Evolutionary conservation across 306 rosid genomes (phyloP).

Genomic region (Senna siamea): DNA sequence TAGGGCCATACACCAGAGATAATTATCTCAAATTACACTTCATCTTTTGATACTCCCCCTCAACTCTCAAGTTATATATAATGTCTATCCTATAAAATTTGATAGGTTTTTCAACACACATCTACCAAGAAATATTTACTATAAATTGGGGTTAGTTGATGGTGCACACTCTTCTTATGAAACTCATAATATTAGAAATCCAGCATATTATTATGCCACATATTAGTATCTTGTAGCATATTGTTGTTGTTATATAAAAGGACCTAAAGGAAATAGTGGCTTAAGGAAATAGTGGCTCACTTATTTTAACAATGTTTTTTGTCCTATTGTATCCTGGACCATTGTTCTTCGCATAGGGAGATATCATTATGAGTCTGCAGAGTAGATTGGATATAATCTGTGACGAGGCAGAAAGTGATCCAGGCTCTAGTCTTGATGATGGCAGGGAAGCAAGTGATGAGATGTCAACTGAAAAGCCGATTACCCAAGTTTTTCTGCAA

Average conservation of each 20-base stretch:
- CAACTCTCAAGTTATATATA: background rate
- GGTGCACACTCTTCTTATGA: conserved; percentile 16
- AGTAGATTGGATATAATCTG: conserved; percentile 92
- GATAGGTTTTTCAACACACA: background rate
- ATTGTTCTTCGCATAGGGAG: conserved; percentile 58
- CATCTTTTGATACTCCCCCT: background rate
- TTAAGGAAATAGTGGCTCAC: conserved; percentile 11
- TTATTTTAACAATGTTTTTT: background rate
- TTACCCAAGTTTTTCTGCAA: conserved; percentile 56
- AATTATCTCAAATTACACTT: background rate
- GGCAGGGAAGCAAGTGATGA: conserved; percentile 46
- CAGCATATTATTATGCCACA: background rate
- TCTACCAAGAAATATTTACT: conserved; percentile 26
- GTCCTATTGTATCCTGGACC: conserved; percentile 10
- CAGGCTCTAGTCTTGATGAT: conserved; percentile 43
- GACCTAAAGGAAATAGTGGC: conserved; percentile 3
- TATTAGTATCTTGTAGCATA: conserved; percentile 7
- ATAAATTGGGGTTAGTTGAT: conserved; percentile 18
- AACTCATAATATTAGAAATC: conserved; percentile 8
- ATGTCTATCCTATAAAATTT: background rate
- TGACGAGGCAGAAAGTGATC: conserved; percentile 74
- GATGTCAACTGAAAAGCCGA: conserved; percentile 56
- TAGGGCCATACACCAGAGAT: background rate
- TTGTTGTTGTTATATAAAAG: background rate
- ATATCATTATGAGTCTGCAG: conserved; percentile 78